Evolutionary conservation across 2,329 filamentous ascomycete genomes (phyloP).

Genomic region (Arthrobotrys entomopaga): DNA sequence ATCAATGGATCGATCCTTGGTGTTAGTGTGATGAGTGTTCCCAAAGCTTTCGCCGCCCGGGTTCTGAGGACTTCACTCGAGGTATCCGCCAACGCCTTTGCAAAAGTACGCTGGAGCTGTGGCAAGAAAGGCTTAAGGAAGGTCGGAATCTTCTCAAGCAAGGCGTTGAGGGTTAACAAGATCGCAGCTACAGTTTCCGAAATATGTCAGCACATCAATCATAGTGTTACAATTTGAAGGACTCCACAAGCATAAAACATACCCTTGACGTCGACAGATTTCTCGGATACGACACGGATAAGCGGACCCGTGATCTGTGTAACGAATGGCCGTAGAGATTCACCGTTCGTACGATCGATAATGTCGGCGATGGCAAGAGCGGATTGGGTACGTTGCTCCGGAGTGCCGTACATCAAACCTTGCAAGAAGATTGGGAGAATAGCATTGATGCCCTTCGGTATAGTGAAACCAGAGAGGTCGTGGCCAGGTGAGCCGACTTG

Average conservation of each 20-base stretch:
- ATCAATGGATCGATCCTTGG: conserved; percentile 95
- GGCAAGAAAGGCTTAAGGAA: conserved; percentile 97
- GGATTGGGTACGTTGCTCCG: conserved; percentile 89
- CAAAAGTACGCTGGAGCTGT: conserved; percentile 95
- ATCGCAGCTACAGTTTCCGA: conserved; percentile 73
- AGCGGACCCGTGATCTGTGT: conserved; percentile 97
- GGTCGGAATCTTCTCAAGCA: conserved; percentile 94
- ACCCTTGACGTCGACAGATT: conserved; percentile 91
- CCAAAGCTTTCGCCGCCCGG: conserved; percentile 90
- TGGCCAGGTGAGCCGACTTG: conserved; percentile 88
- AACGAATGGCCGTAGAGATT: conserved; percentile 90
- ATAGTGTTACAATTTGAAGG: background rate
- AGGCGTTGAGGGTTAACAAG: conserved; percentile 89
- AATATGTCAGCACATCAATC: background rate
- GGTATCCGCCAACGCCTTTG: conserved; percentile 91
- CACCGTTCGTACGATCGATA: conserved; percentile 87
- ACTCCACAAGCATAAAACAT: conserved; percentile 45
- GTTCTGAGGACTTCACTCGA: conserved; percentile 87
- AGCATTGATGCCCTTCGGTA: conserved; percentile 97
- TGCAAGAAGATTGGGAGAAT: conserved; percentile 97
- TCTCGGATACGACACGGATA: conserved; percentile 96
- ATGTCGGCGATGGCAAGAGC: conserved; percentile 95
- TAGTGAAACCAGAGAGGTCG: conserved; percentile 83
- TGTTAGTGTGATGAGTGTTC: conserved; percentile 93
- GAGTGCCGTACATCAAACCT: conserved; percentile 93